Conservation (phyloP, 2,329 filamentous ascomycete species). For the Paraphoma chrysanthemicola region DNA sequence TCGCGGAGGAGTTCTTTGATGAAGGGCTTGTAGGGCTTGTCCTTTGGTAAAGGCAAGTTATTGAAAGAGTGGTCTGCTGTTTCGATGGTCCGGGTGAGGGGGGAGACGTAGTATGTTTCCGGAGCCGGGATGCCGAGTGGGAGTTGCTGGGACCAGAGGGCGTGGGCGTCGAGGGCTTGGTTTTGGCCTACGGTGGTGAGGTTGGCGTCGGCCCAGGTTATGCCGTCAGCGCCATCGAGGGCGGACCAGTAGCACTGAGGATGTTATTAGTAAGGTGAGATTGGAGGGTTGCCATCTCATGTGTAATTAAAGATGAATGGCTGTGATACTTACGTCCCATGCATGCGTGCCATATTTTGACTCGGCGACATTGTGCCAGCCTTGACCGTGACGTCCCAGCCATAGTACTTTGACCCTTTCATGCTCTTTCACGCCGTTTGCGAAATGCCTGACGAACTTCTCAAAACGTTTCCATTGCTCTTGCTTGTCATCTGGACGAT, state of each 20-base stretch:
- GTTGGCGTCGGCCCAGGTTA: slow-evolving; percentile 67
- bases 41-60: slow-evolving; percentile 58
- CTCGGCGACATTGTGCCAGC: slow-evolving; percentile 70
- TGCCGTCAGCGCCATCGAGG: slow-evolving; percentile 67
- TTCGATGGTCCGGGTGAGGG: slow-evolving; percentile 67
- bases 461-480: slow-evolving; percentile 68
- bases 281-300: background rate
- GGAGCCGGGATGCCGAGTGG: slow-evolving; percentile 64
- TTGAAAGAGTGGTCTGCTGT: slow-evolving; percentile 69
- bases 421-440: slow-evolving; percentile 50
- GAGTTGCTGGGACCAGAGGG: slow-evolving; percentile 64
- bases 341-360: slow-evolving; percentile 70
- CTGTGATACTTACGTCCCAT: slow-evolving; percentile 63
- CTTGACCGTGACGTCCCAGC: slow-evolving; percentile 74
- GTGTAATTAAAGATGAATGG: too few relatives aligned
- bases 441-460: slow-evolving; percentile 61
- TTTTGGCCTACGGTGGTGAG: slow-evolving; percentile 65
- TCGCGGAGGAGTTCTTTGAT: slow-evolving; percentile 73
- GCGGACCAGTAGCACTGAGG: slow-evolving; percentile 67
- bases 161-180: slow-evolving; percentile 65
- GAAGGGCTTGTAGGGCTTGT: slow-evolving; percentile 61
- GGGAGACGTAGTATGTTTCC: slow-evolving; percentile 69
- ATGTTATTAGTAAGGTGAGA: background rate
- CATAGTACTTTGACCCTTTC: slow-evolving; percentile 71
- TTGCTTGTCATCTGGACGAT: slow-evolving; percentile 42